phyloP scores from a whole-genome alignment of 306 rosid species.

The Styphnolobium japonicum region DNA sequence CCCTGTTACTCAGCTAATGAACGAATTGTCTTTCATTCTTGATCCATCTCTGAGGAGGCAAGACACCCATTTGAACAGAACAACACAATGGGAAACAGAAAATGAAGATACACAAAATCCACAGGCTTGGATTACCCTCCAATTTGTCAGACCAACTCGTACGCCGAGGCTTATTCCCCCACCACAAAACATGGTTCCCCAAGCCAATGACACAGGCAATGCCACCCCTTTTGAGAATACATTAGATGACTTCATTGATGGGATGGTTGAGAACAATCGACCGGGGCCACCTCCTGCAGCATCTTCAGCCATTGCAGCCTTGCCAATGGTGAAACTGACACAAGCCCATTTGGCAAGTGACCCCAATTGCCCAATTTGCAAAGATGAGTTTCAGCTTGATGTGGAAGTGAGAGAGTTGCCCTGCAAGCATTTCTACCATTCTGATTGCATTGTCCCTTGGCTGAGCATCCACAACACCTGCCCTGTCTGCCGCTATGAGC shows the following conservation, averaged over 20 bases:
- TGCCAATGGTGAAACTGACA: constrained; percentile 43
- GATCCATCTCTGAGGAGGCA: constrained; percentile 37
- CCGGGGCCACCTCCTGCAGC: constrained; percentile 42
- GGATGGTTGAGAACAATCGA: not conserved
- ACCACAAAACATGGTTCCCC: not conserved
- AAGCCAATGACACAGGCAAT: not conserved
- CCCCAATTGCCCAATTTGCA: constrained; percentile 66
- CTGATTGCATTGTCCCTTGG: constrained; percentile 73
- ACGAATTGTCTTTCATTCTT: constrained; percentile 39
- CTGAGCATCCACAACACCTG: constrained; percentile 63
- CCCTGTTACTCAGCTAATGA: constrained; percentile 24
- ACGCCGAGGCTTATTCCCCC: constrained; percentile 17
- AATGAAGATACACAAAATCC: not conserved
- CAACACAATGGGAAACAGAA: constrained; percentile 32
- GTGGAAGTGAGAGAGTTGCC: constrained; percentile 63
- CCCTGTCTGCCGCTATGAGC: constrained; percentile 63
- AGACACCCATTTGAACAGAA: not conserved
- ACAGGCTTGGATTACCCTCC: constrained; percentile 53
- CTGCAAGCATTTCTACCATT: constrained; percentile 77
- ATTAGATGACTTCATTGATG: constrained; percentile 20
- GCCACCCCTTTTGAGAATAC: not conserved
- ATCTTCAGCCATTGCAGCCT: constrained; percentile 27
- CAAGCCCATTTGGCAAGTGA: constrained; percentile 38
- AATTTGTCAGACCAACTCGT: constrained; percentile 21
- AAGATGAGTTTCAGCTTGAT: constrained; percentile 59